Evolutionary conservation across 2,329 filamentous ascomycete genomes (phyloP).

Genomic region (Fusarium annulatum): DNA sequence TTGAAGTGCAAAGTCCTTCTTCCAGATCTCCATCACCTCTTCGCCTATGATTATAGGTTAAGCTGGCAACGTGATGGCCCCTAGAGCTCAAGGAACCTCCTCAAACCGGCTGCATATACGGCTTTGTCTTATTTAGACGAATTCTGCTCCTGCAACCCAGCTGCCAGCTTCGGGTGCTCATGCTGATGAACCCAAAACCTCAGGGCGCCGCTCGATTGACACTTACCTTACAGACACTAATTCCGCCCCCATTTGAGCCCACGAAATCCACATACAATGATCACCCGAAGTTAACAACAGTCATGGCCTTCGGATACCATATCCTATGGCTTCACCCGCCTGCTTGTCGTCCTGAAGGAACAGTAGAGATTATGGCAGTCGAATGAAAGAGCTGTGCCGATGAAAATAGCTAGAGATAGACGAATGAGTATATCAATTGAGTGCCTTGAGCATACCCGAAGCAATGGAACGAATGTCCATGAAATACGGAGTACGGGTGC

Average conservation of each 20-base stretch:
- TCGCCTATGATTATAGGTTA: neutral
- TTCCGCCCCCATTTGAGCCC: neutral
- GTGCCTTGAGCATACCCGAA: too few relatives aligned
- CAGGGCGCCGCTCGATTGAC: accelerated
- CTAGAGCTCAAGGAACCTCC: neutral
- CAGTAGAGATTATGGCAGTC: neutral
- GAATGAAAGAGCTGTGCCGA: neutral
- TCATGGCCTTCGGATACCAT: neutral
- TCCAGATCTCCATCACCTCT: neutral
- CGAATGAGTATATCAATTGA: neutral
- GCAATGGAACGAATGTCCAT: neutral
- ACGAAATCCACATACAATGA: neutral
- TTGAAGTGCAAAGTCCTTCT: neutral
- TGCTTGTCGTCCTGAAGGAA: neutral
- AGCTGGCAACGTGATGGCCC: neutral
- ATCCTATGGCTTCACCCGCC: neutral
- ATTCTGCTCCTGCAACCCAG: neutral
- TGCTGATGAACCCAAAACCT: neutral
- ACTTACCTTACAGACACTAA: neutral
- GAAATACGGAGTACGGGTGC: neutral
- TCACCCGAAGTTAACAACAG: neutral
- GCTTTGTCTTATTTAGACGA: neutral
- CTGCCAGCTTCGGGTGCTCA: neutral
- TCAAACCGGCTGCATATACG: too few relatives aligned
- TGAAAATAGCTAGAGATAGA: neutral